A percentile compares a stretch with the other conserved stretches of the same genome.
These are phyloP conservation scores for Oryza punctata DNA, from an alignment of 176 grass and related monocot genomes.

Conservation along the genomic window DNA sequence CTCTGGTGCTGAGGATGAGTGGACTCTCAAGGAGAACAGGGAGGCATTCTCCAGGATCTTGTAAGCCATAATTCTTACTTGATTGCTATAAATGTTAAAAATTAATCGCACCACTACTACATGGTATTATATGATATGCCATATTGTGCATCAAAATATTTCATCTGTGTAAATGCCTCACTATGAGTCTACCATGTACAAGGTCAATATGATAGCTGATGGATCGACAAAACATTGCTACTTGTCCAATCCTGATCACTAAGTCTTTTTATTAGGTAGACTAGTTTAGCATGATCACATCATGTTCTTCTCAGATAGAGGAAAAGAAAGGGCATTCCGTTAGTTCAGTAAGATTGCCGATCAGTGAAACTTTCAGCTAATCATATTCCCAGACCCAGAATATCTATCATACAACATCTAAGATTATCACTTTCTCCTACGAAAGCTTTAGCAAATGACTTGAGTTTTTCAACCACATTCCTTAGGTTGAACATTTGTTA, in stretches of 20 bases:
- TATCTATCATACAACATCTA: not conserved
- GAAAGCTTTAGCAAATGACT: not conserved
- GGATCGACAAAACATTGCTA: not conserved
- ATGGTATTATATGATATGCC: not conserved
- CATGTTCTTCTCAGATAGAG: not conserved
- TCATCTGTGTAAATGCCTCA: not conserved
- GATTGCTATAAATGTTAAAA: not conserved
- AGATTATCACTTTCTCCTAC: not conserved
- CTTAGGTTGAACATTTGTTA: not conserved
- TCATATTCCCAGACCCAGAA: not conserved
- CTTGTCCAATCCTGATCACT: not conserved
- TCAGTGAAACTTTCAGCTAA: not conserved
- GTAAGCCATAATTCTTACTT: constrained; percentile 42
- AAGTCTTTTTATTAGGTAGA: not conserved
- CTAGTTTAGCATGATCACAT: not conserved
- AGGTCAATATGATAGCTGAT: not conserved
- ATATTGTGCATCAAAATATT: not conserved
- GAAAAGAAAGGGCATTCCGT: not conserved
- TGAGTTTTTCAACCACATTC: not conserved
- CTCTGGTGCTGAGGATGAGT: constrained; percentile 85
- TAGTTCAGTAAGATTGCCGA: not conserved
- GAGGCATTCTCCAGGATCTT: constrained; percentile 89
- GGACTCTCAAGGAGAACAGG: constrained; percentile 88
- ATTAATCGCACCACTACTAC: not conserved
- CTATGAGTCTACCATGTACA: not conserved